Percentiles rank a stretch among this genome's conserved stretches.
Evolutionary conservation across 2,329 filamentous ascomycete species (phyloP).

Genomic region (Monilinia laxa): DNA sequence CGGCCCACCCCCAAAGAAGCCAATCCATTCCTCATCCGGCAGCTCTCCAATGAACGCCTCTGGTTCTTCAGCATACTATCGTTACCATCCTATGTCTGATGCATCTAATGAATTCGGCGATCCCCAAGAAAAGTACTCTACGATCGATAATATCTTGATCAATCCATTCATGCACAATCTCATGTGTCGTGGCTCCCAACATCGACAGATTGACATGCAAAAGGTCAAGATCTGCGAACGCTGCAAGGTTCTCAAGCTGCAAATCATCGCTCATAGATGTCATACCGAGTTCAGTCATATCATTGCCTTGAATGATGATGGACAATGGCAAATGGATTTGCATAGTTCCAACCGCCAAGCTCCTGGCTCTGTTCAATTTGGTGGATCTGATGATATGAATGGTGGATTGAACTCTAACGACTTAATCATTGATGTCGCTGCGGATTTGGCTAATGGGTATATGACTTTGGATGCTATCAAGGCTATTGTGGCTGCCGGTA

Average conservation of each 20-base stretch:
- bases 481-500: not conserved
- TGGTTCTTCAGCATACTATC: not conserved
- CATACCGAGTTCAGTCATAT: conserved; percentile 15
- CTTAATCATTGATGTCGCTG: not conserved
- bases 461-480: not conserved
- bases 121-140: not conserved
- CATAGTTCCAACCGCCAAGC: not conserved
- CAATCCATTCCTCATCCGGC: not conserved
- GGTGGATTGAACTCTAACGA: not conserved
- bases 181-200: not conserved
- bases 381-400: not conserved
- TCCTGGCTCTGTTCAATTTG: not conserved
- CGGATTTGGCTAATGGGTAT: not conserved
- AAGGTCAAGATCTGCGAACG: conserved; percentile 6
- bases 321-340: not conserved
- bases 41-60: not conserved
- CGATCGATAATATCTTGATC: conserved; percentile 8
- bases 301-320: not conserved
- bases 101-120: conserved; percentile 5
- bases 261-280: not conserved
- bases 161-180: conserved; percentile 20
- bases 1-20: not conserved
- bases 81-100: not conserved
- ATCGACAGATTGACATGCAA: not conserved
- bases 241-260: not conserved